phyloP scores from a whole-genome alignment of 495 filamentous ascomycete genomes.

The Podospora sp. region DNA sequence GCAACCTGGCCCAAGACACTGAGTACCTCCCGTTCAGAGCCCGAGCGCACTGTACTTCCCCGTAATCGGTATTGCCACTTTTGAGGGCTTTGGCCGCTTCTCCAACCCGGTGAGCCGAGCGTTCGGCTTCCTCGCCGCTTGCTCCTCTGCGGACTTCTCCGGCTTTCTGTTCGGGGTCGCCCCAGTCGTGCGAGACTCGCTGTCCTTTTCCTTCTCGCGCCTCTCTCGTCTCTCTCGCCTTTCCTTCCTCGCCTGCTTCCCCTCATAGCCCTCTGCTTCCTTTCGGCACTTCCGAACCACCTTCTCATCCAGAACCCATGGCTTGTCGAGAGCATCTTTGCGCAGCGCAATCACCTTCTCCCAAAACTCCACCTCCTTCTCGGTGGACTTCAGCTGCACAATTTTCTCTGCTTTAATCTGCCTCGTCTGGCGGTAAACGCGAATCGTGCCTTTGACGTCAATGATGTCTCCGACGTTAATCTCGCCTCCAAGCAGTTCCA shows the following conservation, averaged over 20 bases:
- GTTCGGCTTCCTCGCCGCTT: neutral
- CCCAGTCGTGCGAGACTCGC: neutral
- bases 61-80: slow-evolving; percentile 21
- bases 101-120: slow-evolving; percentile 27
- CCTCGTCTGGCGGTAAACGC: slow-evolving; percentile 59
- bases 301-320: slow-evolving; percentile 64
- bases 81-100: slow-evolving; percentile 22
- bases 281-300: slow-evolving; percentile 58
- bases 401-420: slow-evolving; percentile 75
- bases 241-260: slow-evolving; percentile 42
- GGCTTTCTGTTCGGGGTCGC: neutral
- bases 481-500: slow-evolving; percentile 26
- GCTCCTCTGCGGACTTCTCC: neutral
- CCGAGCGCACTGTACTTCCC: slow-evolving; percentile 37
- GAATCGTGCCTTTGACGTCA: slow-evolving; percentile 76
- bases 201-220: neutral
- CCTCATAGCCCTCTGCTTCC: slow-evolving; percentile 49
- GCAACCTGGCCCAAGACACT: neutral
- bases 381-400: slow-evolving; percentile 60
- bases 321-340: slow-evolving; percentile 62
- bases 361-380: slow-evolving; percentile 78
- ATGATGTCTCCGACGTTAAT: slow-evolving; percentile 70
- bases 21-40: slow-evolving; percentile 20
- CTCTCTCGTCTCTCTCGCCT: slow-evolving; percentile 30
- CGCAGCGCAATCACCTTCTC: slow-evolving; percentile 65